Conservation (phyloP, 2,329 filamentous ascomycete genomes). For the Metarhizium sp. region DNA sequence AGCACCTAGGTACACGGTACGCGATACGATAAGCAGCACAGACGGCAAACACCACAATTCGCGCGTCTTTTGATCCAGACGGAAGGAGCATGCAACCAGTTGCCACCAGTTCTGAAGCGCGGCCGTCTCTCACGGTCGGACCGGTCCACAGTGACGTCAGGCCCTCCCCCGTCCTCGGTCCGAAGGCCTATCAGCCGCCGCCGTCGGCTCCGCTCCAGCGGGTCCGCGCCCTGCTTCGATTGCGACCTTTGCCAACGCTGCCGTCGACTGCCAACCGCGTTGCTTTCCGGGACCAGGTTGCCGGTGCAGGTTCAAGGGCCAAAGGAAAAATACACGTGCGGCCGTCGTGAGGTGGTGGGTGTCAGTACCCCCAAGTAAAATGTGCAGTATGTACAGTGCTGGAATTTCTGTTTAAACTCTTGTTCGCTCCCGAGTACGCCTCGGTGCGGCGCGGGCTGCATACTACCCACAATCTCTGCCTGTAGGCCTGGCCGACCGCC, state of each 20-base stretch:
- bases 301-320: no score
- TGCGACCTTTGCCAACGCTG: background rate
- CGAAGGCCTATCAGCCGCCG: constrained; percentile 19
- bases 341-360: no score
- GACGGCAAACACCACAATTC: background rate
- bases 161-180: constrained; percentile 9
- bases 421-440: background rate
- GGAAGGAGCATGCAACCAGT: no score
- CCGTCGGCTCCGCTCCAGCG: constrained; percentile 14
- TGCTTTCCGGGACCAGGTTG: background rate
- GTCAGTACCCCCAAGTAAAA: no score
- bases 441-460: background rate
- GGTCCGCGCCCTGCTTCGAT: background rate
- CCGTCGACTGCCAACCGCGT: background rate
- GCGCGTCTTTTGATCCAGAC: background rate
- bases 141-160: constrained; percentile 22
- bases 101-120: background rate
- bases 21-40: background rate
- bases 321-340: no score
- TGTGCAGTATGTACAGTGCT: no score
- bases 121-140: constrained; percentile 3
- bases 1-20: background rate
- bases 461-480: background rate
- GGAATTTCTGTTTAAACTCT: background rate
- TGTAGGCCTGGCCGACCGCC: background rate